Base-by-base conservation (phyloP, 23 red algal species). In the Gracilaria vermiculophylla region DNA sequence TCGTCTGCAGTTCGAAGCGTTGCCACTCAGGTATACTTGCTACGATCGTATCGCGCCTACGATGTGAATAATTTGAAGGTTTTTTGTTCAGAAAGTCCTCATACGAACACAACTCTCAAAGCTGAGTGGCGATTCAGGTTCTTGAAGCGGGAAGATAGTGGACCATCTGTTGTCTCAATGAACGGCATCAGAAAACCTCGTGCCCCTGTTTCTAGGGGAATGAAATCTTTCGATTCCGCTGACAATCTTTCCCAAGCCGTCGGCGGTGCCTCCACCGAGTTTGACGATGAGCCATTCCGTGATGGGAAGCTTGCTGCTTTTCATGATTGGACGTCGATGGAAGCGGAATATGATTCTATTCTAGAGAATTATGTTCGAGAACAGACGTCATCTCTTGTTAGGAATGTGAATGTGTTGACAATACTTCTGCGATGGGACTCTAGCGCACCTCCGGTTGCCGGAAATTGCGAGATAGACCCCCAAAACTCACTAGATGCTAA, bases 31-130 rank as follows among this genome's bases (percentile, higher is more conserved):
- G 74, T 92, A 36, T 91, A 99, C 25, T 54, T 99, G 45, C 75
- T 92, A 14, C 40, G 97, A 17, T 82, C 93, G 13, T 99, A 95
- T 51, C 73, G 92, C 13, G 92, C 97, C 17, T 99, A 99, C 82
- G 81, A 99, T 49, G 91, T 99, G 20, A 53, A 74, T 19, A 41
- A 86, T 31, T 31, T 93, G 47, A 86, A 71, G 17, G 87, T 91
- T 24, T 53, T 56, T 66, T 54, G 37, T 66, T 32, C 49, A 23
- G 84, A 62, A 19, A 65, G 55, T 31, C 27, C 33, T 53, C 42
- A 25, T 54, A 56, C 67, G 28, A 64, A 86, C 28, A 0, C n/a
- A 67, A 64, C 84, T 8, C 41, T 88, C 52, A 77, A 55, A 0
- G 69, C 72, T 28, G 53, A 62, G 15, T 88, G 84, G 84, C 45